Conservation (phyloP, 306 rosid species). For the Fragaria iinumae region DNA sequence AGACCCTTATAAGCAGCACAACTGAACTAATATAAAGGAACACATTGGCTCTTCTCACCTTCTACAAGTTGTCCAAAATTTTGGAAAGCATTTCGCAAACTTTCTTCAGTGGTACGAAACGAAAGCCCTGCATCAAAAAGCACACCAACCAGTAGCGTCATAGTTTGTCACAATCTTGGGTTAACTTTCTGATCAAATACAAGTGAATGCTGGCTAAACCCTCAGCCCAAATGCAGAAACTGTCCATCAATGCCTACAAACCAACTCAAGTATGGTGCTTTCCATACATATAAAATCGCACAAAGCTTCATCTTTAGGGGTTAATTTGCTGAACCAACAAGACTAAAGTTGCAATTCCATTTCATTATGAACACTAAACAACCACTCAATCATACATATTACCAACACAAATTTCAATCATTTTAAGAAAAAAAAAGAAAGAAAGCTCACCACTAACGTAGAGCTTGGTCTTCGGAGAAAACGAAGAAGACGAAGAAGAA, state of each 20-base stretch:
- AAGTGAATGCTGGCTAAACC: neutral
- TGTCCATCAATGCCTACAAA: neutral
- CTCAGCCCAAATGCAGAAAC: neutral
- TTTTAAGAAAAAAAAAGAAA: neutral
- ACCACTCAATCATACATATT: neutral
- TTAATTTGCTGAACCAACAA: neutral
- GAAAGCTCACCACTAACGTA: constrained; percentile 74
- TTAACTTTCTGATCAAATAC: neutral
- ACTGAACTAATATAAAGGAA: neutral
- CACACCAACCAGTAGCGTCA: neutral
- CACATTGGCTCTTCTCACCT: constrained; percentile 39
- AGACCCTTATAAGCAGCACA: neutral
- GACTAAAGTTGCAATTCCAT: neutral
- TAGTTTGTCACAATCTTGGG: neutral
- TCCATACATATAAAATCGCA: neutral
- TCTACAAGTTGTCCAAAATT: constrained; percentile 76
- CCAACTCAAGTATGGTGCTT: neutral
- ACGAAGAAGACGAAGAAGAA: constrained; percentile 38
- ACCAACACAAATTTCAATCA: neutral
- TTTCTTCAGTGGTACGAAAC: constrained; percentile 84
- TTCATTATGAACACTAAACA: neutral
- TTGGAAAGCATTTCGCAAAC: constrained; percentile 68
- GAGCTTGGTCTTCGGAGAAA: constrained; percentile 45
- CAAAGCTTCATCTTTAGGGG: neutral
- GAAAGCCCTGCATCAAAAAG: constrained; percentile 66